Conservation (phyloP, 1,139 yeast genomes). For the Geotrichum restrictum region DNA sequence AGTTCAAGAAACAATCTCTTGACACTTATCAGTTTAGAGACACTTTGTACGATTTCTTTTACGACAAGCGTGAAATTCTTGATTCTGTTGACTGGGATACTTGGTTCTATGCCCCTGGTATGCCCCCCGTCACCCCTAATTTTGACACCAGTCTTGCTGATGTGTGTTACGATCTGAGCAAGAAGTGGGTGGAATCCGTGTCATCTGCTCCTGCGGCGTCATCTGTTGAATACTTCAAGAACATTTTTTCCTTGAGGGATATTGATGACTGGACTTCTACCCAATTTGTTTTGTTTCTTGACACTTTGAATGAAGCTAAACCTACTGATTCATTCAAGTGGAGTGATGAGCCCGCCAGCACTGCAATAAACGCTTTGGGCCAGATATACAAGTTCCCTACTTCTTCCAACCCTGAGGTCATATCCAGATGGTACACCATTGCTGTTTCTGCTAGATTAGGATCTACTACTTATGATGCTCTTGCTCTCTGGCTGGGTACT, state of each 20-base stretch:
- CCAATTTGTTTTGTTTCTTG: conserved; percentile 76
- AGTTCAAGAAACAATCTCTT: conserved; percentile 64
- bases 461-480: conserved; percentile 44
- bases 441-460: conserved; percentile 41
- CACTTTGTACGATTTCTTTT: conserved; percentile 57
- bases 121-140: conserved; percentile 74
- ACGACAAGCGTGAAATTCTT: conserved; percentile 46
- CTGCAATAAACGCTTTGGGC: conserved; percentile 44
- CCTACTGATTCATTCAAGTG: conserved; percentile 6
- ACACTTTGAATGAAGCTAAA: conserved; percentile 46
- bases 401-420: conserved; percentile 73
- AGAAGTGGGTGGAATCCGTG: conserved; percentile 52
- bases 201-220: conserved; percentile 27
- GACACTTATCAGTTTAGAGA: conserved; percentile 81
- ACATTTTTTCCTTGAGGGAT: conserved; percentile 44
- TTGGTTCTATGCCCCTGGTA: conserved; percentile 78
- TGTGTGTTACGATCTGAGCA: conserved; percentile 62
- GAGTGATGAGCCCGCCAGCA: conserved; percentile 23
- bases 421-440: conserved; percentile 71
- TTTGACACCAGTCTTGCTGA: conserved; percentile 78
- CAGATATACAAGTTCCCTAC: conserved; percentile 46
- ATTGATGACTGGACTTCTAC: conserved; percentile 59
- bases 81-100: conserved; percentile 77
- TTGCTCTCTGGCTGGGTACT: conserved; percentile 82
- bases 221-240: conserved; percentile 30